phyloP scores from a whole-genome alignment of 192 early-diverging fungal species.

The Rhizoclosmatium globosum region DNA sequence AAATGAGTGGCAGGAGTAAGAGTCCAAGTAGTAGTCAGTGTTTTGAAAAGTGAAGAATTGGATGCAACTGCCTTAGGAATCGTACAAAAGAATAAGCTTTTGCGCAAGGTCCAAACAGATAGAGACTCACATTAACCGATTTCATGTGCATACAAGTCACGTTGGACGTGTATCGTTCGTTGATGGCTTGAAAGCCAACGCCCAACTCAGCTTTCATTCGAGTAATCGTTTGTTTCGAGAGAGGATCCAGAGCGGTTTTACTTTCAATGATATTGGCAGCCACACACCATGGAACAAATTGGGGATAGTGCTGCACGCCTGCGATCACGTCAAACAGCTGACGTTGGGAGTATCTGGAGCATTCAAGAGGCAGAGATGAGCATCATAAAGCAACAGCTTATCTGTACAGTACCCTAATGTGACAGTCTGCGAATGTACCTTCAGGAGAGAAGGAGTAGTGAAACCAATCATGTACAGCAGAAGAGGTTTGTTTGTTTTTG shows the following conservation, averaged over 20 bases:
- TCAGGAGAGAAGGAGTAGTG: not conserved
- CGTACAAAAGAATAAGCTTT: slow-evolving; percentile 48
- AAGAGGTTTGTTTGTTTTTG: too few relatives aligned
- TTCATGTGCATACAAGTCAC: slow-evolving; percentile 73
- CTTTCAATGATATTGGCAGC: slow-evolving; percentile 66
- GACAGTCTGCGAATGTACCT: slow-evolving; percentile 10
- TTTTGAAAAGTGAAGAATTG: slow-evolving; percentile 70
- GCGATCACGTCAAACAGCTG: slow-evolving; percentile 85
- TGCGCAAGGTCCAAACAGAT: not conserved
- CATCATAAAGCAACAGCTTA: not conserved
- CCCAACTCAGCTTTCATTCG: slow-evolving; percentile 77
- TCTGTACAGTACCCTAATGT: slow-evolving; percentile 16
- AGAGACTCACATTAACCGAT: slow-evolving; percentile 63
- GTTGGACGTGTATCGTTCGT: slow-evolving; percentile 80
- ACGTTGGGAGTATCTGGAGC: slow-evolving; percentile 69
- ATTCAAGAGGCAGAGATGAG: not conserved
- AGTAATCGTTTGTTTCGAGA: not conserved
- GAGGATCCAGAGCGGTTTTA: not conserved
- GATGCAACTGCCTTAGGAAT: slow-evolving; percentile 61
- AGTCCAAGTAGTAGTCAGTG: slow-evolving; percentile 71
- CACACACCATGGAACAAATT: slow-evolving; percentile 87
- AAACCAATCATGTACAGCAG: not conserved
- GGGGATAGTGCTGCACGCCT: slow-evolving; percentile 80
- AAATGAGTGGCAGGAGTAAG: slow-evolving; percentile 57
- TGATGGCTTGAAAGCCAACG: slow-evolving; percentile 80